These are phyloP conservation scores for Nakazawaea ernobii DNA, from an alignment of 805 yeast species.

Conservation along the genomic window DNA sequence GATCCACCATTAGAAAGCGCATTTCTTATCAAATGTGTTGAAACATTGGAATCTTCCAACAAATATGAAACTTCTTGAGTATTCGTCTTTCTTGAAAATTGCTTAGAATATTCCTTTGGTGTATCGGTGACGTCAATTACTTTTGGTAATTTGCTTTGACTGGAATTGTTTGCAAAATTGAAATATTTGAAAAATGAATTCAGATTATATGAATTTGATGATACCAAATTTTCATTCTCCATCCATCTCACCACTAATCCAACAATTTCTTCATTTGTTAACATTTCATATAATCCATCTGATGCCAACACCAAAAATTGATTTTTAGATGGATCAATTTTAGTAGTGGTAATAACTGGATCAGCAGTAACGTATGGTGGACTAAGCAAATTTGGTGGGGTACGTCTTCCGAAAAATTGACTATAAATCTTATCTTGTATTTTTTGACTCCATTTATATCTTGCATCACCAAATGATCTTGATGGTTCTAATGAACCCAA, in stretches of 20 bases:
- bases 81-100: slow-evolving; percentile 57
- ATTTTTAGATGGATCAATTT: slow-evolving; percentile 61
- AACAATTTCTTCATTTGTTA: slow-evolving; percentile 88
- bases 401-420: slow-evolving; percentile 73
- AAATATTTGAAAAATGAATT: slow-evolving; percentile 23
- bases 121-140: slow-evolving; percentile 58
- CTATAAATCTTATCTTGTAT: slow-evolving; percentile 70
- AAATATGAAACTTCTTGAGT: slow-evolving; percentile 36
- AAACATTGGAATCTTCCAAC: slow-evolving; percentile 79
- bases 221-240: slow-evolving; percentile 61
- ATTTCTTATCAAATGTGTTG: slow-evolving; percentile 90
- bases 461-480: slow-evolving; percentile 95
- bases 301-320: slow-evolving; percentile 90
- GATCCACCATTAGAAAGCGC: slow-evolving; percentile 86
- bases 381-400: slow-evolving; percentile 68
- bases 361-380: slow-evolving; percentile 98
- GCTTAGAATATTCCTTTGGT: slow-evolving; percentile 51
- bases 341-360: slow-evolving; percentile 83
- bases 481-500: slow-evolving; percentile 93
- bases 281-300: slow-evolving; percentile 90
- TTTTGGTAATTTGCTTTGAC: slow-evolving; percentile 49
- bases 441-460: slow-evolving; percentile 75
- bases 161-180: slow-evolving; percentile 10
- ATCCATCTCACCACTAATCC: slow-evolving; percentile 93
- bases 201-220: slow-evolving; percentile 40